Base-by-base conservation (phyloP, 2,329 filamentous ascomycete species). In the Blastomyces parvus region DNA sequence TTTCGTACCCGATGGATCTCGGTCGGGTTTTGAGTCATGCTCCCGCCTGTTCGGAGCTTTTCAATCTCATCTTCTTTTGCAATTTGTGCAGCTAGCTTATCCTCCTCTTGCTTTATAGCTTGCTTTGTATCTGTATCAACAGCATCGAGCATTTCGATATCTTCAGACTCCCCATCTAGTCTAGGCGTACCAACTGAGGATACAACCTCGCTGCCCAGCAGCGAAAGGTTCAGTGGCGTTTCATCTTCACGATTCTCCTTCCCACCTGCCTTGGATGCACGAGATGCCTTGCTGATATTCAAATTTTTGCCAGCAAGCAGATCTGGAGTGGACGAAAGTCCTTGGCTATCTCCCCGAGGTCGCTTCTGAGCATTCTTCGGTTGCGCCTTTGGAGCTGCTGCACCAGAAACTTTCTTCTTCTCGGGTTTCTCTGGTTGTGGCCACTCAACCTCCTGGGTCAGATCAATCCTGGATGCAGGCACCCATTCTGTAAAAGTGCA, bases 1-100 rank as follows among this genome's bases (percentile, higher is more conserved):
- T 99, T 99, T 71, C 94, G 88, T 62, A 99, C 96, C 61, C 95
- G 88, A 30, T 93, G 93, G 65, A 99, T 91, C 73, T 99, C 95
- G 14, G 93, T 91, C 63, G 96, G 94, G 68, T 97, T 97, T 74
- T 99, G 95, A 13, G 95, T 99, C 94, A 99, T 97, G 65, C 91
- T 97, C 40, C 94, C 95, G 30, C 90, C 90, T 3, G 91, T 96
- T 50, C 94, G 87, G 11, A 99, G 82, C 73, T 97, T 96, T 74
- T 99, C 94, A 63, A 97, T 97, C 75, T 99, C 94, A 67, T 95
- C 90, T 74, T 96, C 90, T 59, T 66, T 88, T 87, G 76, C 81
- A 71, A 83, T 84, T 33, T 75, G 71, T 42, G 71, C 74, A 3
- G 68, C 69, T 1, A 68, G 67, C 27, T 72, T 75, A 48, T 75